A percentile compares a stretch with the other conserved stretches of the same genome.
Conservation (phyloP, 129 eudicot species). For the carrot (Daucus carota) region DNA sequence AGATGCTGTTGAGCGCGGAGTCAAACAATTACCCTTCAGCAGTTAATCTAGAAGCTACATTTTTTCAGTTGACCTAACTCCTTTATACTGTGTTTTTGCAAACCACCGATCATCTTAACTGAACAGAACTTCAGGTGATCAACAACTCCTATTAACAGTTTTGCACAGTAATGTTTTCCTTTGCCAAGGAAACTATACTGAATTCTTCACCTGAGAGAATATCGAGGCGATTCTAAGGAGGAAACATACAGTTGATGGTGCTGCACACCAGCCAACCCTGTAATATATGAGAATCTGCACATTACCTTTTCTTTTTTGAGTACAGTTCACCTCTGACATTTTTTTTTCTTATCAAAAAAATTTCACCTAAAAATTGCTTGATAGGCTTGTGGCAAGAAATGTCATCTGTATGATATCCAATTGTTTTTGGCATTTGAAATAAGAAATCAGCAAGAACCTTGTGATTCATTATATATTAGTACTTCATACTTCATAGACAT, state of each 20-base stretch:
- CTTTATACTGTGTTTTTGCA: constrained; percentile 1
- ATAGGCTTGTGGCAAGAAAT: not conserved
- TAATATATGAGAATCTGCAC: constrained; percentile 22
- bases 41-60: constrained; percentile 29
- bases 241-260: constrained; percentile 14
- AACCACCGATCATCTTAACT: constrained; percentile 1
- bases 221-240: not conserved
- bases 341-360: not conserved
- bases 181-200: not conserved
- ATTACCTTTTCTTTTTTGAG: constrained; percentile 16
- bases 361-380: not conserved
- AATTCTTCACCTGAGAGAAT: not conserved
- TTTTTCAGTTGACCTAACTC: constrained; percentile 24
- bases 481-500: too few relatives aligned
- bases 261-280: constrained; percentile 14
- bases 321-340: not conserved
- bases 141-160: constrained; percentile 4
- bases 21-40: constrained; percentile 39
- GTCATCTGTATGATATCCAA: not conserved
- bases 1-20: constrained; percentile 68
- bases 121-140: constrained; percentile 11
- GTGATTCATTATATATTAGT: too few relatives aligned
- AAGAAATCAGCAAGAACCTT: not conserved
- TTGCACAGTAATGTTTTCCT: not conserved
- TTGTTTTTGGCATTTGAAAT: constrained; percentile 1